Percentiles rank a stretch among this genome's conserved stretches.
These are phyloP conservation scores for Nephelium lappaceum DNA, from an alignment of 345 rosid species.

Conservation along the genomic window DNA sequence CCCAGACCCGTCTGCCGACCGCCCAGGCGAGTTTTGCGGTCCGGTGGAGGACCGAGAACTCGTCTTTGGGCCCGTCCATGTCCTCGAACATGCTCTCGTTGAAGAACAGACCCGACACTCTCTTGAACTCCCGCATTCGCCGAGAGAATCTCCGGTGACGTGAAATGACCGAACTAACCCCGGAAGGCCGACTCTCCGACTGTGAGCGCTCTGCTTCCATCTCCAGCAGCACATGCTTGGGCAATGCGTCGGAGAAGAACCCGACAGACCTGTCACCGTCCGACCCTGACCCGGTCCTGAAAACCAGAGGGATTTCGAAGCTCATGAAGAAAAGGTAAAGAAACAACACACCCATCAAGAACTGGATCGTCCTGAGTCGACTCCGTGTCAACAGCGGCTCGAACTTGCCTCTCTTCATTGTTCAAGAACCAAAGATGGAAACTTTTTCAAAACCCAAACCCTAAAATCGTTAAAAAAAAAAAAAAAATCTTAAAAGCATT, in stretches of 20 bases:
- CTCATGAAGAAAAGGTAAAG: constrained; percentile 48
- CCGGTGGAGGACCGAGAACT: constrained; percentile 60
- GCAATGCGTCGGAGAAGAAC: constrained; percentile 32
- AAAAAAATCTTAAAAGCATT: neutral
- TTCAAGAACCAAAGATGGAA: neutral
- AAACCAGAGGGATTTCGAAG: constrained; percentile 51
- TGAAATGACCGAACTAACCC: neutral
- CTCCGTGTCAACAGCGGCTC: constrained; percentile 35
- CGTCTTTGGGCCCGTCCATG: constrained; percentile 35
- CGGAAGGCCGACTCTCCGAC: constrained; percentile 20
- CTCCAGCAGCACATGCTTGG: constrained; percentile 36
- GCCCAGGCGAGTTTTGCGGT: constrained; percentile 60
- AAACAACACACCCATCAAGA: constrained; percentile 38
- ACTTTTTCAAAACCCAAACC: neutral
- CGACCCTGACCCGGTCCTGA: constrained; percentile 33
- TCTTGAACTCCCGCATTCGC: constrained; percentile 33
- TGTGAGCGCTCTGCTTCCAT: constrained; percentile 15
- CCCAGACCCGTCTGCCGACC: constrained; percentile 64
- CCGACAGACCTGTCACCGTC: constrained; percentile 28
- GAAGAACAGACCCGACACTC: constrained; percentile 54
- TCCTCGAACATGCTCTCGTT: constrained; percentile 43
- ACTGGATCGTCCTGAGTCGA: constrained; percentile 47
- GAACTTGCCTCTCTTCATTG: constrained; percentile 50
- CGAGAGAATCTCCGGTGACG: constrained; percentile 11
- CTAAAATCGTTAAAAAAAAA: neutral